Evolutionary conservation across 2,329 filamentous ascomycete species (phyloP).

Genomic region (Malbranchea zuffiana): DNA sequence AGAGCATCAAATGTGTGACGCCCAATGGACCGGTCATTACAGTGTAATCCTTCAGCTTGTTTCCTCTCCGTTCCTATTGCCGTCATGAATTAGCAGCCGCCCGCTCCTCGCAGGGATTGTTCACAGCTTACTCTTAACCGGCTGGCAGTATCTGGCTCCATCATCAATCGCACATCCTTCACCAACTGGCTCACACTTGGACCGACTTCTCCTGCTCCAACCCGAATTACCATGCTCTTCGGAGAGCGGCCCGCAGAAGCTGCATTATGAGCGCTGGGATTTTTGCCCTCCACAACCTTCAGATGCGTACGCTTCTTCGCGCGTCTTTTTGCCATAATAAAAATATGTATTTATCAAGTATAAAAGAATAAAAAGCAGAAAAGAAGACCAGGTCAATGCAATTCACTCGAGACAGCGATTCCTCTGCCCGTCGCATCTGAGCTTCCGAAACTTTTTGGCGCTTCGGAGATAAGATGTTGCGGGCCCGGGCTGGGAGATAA

Average conservation of each 20-base stretch:
- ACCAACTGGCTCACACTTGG: slow-evolving; percentile 84
- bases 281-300: slow-evolving; percentile 50
- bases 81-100: slow-evolving; percentile 5
- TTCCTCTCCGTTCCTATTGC: slow-evolving; percentile 62
- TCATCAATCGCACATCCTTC: slow-evolving; percentile 79
- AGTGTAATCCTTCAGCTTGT: slow-evolving; percentile 82
- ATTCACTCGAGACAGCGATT: too few relatives aligned
- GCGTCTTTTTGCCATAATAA: slow-evolving; percentile 62
- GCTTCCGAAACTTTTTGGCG: too few relatives aligned
- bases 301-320: slow-evolving; percentile 84
- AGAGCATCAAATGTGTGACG: slow-evolving; percentile 83
- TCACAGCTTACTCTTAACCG: slow-evolving; percentile 59
- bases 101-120: too few relatives aligned
- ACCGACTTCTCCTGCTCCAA: slow-evolving; percentile 87
- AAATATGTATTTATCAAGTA: slow-evolving; percentile 1
- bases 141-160: slow-evolving; percentile 89
- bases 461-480: too few relatives aligned
- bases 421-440: too few relatives aligned
- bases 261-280: slow-evolving; percentile 42
- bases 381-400: too few relatives aligned
- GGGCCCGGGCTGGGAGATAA: too few relatives aligned
- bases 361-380: too few relatives aligned
- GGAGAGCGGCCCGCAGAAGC: slow-evolving; percentile 55
- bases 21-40: slow-evolving; percentile 92
- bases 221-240: slow-evolving; percentile 97